Conservation (phyloP, 108 stramenopile genomes). For the Skeletonema marinoi region DNA sequence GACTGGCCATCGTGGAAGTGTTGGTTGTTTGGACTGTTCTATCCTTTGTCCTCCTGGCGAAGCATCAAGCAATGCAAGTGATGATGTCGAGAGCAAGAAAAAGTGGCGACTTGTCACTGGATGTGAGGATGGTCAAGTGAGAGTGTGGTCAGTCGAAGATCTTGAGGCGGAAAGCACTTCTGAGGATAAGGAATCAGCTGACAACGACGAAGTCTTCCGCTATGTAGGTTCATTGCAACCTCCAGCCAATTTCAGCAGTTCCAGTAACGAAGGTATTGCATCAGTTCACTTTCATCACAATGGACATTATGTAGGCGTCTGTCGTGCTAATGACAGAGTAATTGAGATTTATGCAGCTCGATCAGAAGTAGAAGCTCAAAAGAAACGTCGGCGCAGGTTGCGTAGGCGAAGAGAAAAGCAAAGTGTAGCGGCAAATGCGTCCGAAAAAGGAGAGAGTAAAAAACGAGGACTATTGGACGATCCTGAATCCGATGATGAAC, state of each 20-base stretch:
- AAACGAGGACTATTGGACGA: constrained; percentile 87
- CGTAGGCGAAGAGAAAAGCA: constrained; percentile 75
- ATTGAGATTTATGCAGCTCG: constrained; percentile 87
- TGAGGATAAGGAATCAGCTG: constrained; percentile 15
- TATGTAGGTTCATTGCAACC: constrained; percentile 74
- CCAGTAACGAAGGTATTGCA: constrained; percentile 60
- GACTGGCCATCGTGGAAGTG: constrained; percentile 89
- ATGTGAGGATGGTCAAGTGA: constrained; percentile 86
- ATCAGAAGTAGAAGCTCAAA: constrained; percentile 62
- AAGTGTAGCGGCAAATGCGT: constrained; percentile 37
- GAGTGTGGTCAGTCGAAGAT: constrained; percentile 80
- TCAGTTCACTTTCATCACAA: constrained; percentile 79
- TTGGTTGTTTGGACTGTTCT: constrained; percentile 54
- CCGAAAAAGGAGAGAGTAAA: constrained; percentile 22
- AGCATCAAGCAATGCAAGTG: background rate
- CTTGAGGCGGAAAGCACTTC: constrained; percentile 9
- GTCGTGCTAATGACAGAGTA: constrained; percentile 70
- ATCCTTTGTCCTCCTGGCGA: constrained; percentile 14
- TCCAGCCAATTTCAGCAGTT: constrained; percentile 64
- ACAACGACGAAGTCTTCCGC: constrained; percentile 62
- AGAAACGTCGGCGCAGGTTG: constrained; percentile 85
- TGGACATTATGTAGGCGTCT: constrained; percentile 74
- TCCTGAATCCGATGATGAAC: constrained; percentile 61
- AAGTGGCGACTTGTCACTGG: constrained; percentile 86
- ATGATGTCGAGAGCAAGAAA: constrained; percentile 14